Conservation (phyloP, 1,284 basidiomycete species). For the Cryptococcus sp. region DNA sequence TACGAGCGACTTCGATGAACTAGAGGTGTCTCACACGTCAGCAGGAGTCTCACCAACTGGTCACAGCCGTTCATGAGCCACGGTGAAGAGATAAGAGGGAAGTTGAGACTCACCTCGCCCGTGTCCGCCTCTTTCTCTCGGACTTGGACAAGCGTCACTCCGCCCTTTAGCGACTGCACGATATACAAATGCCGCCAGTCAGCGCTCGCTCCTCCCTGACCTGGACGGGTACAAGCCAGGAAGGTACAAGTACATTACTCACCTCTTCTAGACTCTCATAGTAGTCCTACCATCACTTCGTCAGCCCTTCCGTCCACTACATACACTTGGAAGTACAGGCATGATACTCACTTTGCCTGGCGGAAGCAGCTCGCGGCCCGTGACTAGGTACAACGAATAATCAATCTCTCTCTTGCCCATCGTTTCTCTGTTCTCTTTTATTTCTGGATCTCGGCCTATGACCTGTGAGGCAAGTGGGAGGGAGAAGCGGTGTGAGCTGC, state of each 20-base stretch:
- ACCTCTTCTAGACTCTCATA: conserved; percentile 77
- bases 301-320: conserved; percentile 12
- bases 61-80: conserved; percentile 13
- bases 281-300: conserved; percentile 62
- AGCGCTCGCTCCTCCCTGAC: background rate
- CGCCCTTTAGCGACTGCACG: conserved; percentile 70
- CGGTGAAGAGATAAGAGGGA: background rate
- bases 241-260: conserved; percentile 13
- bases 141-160: conserved; percentile 86
- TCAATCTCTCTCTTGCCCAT: conserved; percentile 57
- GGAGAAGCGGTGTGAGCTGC: no score
- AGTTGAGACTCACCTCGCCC: conserved; percentile 61
- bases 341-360: conserved; percentile 66
- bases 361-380: conserved; percentile 76
- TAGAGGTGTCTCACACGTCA: conserved; percentile 48
- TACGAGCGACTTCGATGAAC: conserved; percentile 76
- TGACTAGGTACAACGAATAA: conserved; percentile 83
- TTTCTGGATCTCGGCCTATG: no score
- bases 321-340: background rate
- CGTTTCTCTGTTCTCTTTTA: no score
- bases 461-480: no score
- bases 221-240: background rate
- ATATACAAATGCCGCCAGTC: no score
- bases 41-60: conserved; percentile 1
- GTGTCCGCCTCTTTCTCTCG: conserved; percentile 82